A percentile compares a stretch with the other conserved stretches of the same genome.
phyloP scores from a whole-genome alignment of 805 yeast species.

The Cyberlindnera samutprakarnensis region DNA sequence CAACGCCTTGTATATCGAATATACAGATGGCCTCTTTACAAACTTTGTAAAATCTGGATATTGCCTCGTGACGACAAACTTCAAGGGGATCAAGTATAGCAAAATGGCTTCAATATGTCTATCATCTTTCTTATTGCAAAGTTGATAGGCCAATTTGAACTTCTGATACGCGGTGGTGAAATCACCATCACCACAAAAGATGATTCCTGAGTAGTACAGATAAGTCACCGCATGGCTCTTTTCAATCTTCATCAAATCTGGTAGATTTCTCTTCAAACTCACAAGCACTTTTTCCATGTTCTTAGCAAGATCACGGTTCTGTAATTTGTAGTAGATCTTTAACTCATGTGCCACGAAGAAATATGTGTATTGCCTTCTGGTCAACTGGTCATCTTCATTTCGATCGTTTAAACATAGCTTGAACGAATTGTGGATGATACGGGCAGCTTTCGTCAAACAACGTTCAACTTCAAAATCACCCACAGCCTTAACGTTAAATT shows the following conservation, averaged over 20 bases:
- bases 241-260: conserved; percentile 36
- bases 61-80: conserved; percentile 38
- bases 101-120: conserved; percentile 35
- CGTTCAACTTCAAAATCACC: conserved; percentile 23
- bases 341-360: conserved; percentile 65
- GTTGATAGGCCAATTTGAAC: conserved; percentile 38
- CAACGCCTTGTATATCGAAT: conserved; percentile 31
- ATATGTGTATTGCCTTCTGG: conserved; percentile 60
- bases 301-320: conserved; percentile 65
- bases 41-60: conserved; percentile 39
- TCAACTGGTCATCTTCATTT: conserved; percentile 37
- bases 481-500: conserved; percentile 3
- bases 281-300: conserved; percentile 64
- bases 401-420: conserved; percentile 76
- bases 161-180: conserved; percentile 42
- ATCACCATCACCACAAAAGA: conserved; percentile 60
- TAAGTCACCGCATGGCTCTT: conserved; percentile 51
- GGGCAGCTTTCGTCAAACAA: conserved; percentile 47
- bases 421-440: conserved; percentile 64
- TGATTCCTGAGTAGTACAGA: conserved; percentile 61
- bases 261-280: conserved; percentile 46
- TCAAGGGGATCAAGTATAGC: conserved; percentile 56
- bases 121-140: conserved; percentile 8
- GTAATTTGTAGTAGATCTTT: conserved; percentile 57
- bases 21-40: conserved; percentile 33